Base-by-base conservation (phyloP, 345 rosid genomes). In the Citrus sinensis region DNA sequence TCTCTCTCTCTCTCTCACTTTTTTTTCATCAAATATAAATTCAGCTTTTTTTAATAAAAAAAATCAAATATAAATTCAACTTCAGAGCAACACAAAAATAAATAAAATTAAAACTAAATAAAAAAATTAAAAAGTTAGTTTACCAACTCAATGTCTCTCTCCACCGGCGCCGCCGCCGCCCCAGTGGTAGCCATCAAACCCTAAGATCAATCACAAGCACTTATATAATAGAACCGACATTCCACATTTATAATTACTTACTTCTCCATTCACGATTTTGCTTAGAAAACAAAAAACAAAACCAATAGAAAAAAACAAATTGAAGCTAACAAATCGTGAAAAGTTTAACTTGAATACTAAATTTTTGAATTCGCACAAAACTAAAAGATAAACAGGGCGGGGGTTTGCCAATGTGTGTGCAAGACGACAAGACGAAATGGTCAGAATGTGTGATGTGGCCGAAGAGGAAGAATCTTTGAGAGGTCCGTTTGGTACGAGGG, bases 111-210 rank as follows among this genome's bases (percentile, higher is more conserved):
- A 35, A 35, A 35, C 39, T 5, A 35, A 35, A 35, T 35, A 70
- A 30, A 63, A 66, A 13, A 39, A 66, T n/a, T 10, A 55, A 46
- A 40, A 11, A 62, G 76, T 60, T 4, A 70, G 56, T 59, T 78
- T 83, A 90, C 93, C 89, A 90, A 80, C 82, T 88, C 93, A 76
- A 84, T 82, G 80, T 87, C 91, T 79, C 93, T 86, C 84, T 88
- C 93, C 54, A 83, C 75, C 51, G 87, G 81, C 54, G 80, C 67
- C 61, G 71, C 87, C 72, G 86, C 88, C 75, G 70, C 84, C 71
- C 67, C 80, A 29, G 81, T 68, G 25, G 79, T 75, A 75, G 87
- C 79, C 87, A 83, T 79, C 69, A 49, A 75, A 75, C 60, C 78
- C 61, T 42, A 75, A 63, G 39, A 75, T 37, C 70, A 75, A 64